phyloP scores from a whole-genome alignment of 1,284 basidiomycete genomes.

The Coriolopsis trogii region DNA sequence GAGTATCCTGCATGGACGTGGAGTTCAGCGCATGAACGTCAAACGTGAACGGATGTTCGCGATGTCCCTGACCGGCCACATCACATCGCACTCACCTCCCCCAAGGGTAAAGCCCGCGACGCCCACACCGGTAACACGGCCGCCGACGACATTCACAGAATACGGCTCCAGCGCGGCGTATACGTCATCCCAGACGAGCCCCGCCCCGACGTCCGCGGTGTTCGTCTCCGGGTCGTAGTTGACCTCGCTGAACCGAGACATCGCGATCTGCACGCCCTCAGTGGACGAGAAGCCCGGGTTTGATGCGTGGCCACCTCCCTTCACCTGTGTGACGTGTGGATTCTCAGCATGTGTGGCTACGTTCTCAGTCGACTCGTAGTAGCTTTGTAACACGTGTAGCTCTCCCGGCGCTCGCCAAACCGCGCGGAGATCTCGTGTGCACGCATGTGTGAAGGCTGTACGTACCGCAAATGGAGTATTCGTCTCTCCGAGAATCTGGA shows the following conservation, averaged over 20 bases:
- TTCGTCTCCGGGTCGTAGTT: conserved; percentile 33
- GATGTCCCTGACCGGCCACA: background rate
- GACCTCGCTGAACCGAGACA: conserved; percentile 47
- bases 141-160: conserved; percentile 50
- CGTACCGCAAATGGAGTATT: too few species aligned
- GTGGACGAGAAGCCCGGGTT: conserved; percentile 56
- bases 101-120: conserved; percentile 52
- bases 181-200: conserved; percentile 52
- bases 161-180: conserved; percentile 42
- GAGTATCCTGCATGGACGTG: conserved; percentile 51
- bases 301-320: conserved; percentile 51
- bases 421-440: too few species aligned
- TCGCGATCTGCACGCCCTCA: conserved; percentile 52
- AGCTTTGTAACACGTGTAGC: too few species aligned
- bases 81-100: conserved; percentile 40
- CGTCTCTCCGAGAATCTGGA: background rate
- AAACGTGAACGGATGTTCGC: background rate
- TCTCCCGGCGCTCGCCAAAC: too few species aligned
- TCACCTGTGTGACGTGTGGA: too few species aligned
- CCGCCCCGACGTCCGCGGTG: conserved; percentile 48
- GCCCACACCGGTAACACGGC: conserved; percentile 41
- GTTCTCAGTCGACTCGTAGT: too few species aligned
- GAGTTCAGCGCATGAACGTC: too few species aligned
- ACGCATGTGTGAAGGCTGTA: background rate
- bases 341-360: too few species aligned